Percentiles rank a stretch among this genome's conserved stretches.
Conservation (phyloP, 116 monocot species). For the Papilionanthe hybrid region DNA sequence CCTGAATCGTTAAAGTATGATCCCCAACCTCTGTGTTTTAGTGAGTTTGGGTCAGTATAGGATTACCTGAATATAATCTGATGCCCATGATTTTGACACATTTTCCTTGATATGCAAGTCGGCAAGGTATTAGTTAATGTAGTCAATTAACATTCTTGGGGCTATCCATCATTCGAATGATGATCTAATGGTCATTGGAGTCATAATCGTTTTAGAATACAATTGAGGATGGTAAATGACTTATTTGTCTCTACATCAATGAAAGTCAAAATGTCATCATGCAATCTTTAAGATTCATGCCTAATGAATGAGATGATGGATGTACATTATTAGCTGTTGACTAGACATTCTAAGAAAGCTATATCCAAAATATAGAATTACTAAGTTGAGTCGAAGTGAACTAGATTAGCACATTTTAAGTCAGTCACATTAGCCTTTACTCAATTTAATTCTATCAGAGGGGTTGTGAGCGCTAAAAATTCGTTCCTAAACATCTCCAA, state of each 20-base stretch:
- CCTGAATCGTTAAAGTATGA: background rate
- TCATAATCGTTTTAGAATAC: background rate
- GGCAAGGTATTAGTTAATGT: background rate
- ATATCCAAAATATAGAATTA: too few species aligned
- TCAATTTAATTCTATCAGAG: too few species aligned
- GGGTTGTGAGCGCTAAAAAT: too few species aligned
- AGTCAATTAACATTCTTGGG: background rate
- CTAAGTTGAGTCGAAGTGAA: too few species aligned
- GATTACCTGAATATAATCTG: background rate
- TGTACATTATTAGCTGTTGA: background rate
- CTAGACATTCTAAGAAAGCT: too few species aligned
- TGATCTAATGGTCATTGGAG: background rate
- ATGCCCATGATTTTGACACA: background rate
- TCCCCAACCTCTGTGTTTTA: background rate
- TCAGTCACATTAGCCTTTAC: too few species aligned
- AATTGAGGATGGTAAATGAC: background rate
- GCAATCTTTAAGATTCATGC: background rate
- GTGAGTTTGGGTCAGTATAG: background rate
- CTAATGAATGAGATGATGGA: background rate
- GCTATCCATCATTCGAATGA: background rate
- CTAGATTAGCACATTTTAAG: too few species aligned
- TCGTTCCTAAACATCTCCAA: too few species aligned
- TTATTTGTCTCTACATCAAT: background rate
- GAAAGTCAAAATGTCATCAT: background rate
- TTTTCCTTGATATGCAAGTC: background rate